Evolutionary conservation across 768 basidiomycete species (phyloP).

Genomic region (Crassisporium funariophilum): DNA sequence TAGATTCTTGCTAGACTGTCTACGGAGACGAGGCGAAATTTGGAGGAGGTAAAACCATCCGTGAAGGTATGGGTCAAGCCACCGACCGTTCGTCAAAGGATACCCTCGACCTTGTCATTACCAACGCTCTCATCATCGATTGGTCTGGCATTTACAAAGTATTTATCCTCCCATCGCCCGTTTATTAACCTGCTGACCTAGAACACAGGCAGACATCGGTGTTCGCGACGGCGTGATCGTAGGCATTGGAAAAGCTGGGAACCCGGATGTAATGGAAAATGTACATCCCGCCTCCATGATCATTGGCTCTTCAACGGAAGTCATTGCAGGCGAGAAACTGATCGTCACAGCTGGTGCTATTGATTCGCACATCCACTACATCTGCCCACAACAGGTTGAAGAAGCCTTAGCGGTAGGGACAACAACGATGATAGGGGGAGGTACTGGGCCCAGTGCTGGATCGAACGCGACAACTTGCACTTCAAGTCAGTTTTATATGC

Average conservation of each 20-base stretch:
- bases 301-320: conserved; percentile 92
- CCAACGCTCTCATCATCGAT: conserved; percentile 92
- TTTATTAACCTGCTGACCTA: not conserved
- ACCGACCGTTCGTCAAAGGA: conserved; percentile 68
- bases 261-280: conserved; percentile 88
- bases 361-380: conserved; percentile 93
- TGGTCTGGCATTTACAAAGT: conserved; percentile 97
- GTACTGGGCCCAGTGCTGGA: conserved; percentile 90
- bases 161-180: conserved; percentile 1
- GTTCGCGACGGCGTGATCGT: conserved; percentile 80
- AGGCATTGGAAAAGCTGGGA: conserved; percentile 97
- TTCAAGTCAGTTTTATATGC: conserved; percentile 85
- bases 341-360: conserved; percentile 93
- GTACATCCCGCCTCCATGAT: conserved; percentile 73
- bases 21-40: conserved; percentile 99
- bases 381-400: conserved; percentile 89
- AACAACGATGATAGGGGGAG: conserved; percentile 95
- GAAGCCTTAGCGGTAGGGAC: conserved; percentile 85
- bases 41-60: conserved; percentile 94
- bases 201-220: conserved; percentile 86
- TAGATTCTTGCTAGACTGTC: conserved; percentile 55
- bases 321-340: conserved; percentile 92
- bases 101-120: conserved; percentile 89
- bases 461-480: conserved; percentile 96
- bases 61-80: conserved; percentile 97